Base-by-base conservation (phyloP, 176 grass and related monocot species). In the Luzula sylvatica region DNA sequence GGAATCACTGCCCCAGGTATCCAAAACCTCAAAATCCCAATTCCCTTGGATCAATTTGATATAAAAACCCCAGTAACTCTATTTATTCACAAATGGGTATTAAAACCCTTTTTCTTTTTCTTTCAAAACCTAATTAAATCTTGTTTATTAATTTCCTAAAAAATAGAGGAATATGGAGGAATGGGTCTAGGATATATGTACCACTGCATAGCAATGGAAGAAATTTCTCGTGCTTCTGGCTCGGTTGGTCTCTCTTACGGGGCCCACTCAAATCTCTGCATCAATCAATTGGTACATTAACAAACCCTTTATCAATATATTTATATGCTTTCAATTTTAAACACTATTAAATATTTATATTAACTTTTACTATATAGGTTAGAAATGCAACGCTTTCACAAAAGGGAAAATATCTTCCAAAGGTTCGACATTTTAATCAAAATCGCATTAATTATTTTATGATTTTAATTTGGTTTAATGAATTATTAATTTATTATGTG, bases 191-290 rank as follows among this genome's bases (percentile, higher is more conserved):
- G 90, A 6, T 95, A 95, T 70, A 46, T 73, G 61, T 95, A 95
- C 71, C 90, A 95, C 76, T 95, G 90, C 73, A 86, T 95, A 59
- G 77, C 90, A 67, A 88, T 95, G 90, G 90, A 95, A 67, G 90
- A 95, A 71, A 86, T 95, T 50, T 82, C 77, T 61, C 72, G 90
- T 57, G 90, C 90, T 5, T 95, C 90, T 2, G 90, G 84, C 8
- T 82, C 90, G 20, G 90, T 96, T 52, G 90, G 90, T n/a, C 80
- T 89, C 28, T 89, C 90, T 40, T 96, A 96, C 46, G 90, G 90
- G 6, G 84, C 81, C 9, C 90, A 89, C 46, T 96, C 90, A 19
- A 96, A 96, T 40, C 71, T 96, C 5, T 96, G 90, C 67, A 96
- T 96, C 24, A 96, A 88, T 51, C 90, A 96, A 77, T 45, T 96